Evolutionary conservation across 192 early-diverging fungal genomes (phyloP), one percentile per base, ranked within the genome.

Genomic region (Podila horticola): DNA sequence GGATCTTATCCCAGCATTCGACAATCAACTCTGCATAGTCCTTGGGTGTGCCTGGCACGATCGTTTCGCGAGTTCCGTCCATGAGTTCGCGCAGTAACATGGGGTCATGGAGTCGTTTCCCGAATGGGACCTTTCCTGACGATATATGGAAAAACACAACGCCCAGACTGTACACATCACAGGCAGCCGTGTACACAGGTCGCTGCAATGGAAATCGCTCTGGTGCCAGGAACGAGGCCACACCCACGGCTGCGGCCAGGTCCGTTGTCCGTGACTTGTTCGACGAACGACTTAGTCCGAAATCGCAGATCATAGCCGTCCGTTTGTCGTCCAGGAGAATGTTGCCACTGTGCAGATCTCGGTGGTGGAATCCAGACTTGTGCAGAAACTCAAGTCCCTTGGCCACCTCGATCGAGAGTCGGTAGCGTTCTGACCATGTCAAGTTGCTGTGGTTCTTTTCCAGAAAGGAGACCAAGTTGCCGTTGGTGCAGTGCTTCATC

Each of bases 341-440:
- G 64, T 86, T 86, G 62, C 83, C 83, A 67, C 77, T 86, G 64
- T 86, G 85, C 3, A 86, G 65, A 49, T 86, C 85, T 12, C 79
- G 60, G 45, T 86, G 85, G 50, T 84, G 73, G 38, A 84, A 76
- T 10, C 83, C 83, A 11, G 76, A 69, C 58, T 82, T 79, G 77
- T 86, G 85, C 30, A 83, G 63, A 58, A 72, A 76, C 57, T 84
- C 67, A 58, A 86, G 66, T 31, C 79, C 83, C 45, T 79, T 74
- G 19, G 82, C 69, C 60, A 85, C 76, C 55, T 83, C 74, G 31
- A 75, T 66, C 17, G 82, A 64, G 20, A 83, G 63, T 24, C 74
- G 69, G 34, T 73, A 81, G 11, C 77, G 70, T 22, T 84, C 83
- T 0, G 29, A 62, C 83, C 83, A 84, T 15, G 61, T 81, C 11